phyloP scores from a whole-genome alignment of 2,329 filamentous ascomycete genomes.

The Penicillium sp. region DNA sequence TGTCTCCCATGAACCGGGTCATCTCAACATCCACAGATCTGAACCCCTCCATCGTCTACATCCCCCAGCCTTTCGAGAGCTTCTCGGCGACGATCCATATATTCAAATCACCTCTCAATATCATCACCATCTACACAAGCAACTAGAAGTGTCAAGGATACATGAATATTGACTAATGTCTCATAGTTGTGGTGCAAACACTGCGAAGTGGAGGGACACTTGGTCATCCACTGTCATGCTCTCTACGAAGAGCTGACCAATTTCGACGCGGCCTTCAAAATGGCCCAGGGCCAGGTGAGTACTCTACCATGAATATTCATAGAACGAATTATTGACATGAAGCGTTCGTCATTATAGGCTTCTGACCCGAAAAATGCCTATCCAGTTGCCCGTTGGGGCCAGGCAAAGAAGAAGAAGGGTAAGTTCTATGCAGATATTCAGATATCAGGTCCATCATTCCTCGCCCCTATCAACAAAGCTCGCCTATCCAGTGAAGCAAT shows the following conservation, averaged over 20 bases:
- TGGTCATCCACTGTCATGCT: neutral
- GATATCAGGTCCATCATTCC: neutral
- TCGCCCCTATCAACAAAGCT: neutral
- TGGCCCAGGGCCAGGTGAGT: neutral
- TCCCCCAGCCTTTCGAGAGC: neutral
- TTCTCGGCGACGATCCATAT: neutral
- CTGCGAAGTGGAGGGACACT: neutral
- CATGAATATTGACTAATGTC: no score
- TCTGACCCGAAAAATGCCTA: neutral
- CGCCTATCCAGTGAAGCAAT: neutral
- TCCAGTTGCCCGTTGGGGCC: neutral
- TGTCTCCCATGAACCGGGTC: neutral
- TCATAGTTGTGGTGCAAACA: neutral
- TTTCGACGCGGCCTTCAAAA: neutral
- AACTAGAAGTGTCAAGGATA: neutral
- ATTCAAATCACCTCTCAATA: no score
- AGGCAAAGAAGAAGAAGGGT: neutral
- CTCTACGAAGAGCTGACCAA: neutral
- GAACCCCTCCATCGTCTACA: neutral
- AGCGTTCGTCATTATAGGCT: neutral
- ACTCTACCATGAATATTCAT: neutral
- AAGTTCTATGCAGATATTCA: neutral
- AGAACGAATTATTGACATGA: neutral
- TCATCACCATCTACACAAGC: neutral
- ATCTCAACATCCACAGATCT: neutral